phyloP scores from a whole-genome alignment of 768 basidiomycete species.

The Macrolepiota fuliginosa region DNA sequence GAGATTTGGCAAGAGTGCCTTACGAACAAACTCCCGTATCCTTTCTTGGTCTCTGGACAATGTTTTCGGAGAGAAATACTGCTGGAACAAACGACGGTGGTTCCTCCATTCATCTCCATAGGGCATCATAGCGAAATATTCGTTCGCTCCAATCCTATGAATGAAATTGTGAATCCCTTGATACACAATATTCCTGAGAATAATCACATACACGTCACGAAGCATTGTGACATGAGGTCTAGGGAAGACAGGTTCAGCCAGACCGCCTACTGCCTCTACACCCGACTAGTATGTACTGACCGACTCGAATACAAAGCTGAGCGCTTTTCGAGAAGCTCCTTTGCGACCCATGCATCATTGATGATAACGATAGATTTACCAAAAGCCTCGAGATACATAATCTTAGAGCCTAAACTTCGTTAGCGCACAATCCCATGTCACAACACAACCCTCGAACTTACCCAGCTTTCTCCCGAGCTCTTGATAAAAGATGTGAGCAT shows the following conservation, averaged over 20 bases:
- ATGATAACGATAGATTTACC: conserved; percentile 38
- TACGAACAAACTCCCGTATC: conserved; percentile 9
- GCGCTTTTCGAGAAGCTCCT: conserved; percentile 56
- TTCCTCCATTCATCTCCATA: conserved; percentile 25
- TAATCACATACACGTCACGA: conserved; percentile 7
- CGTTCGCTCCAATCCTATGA: background rate
- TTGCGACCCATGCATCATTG: conserved; percentile 40
- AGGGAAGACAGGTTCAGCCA: background rate
- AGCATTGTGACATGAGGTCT: conserved; percentile 3
- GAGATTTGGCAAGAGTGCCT: conserved; percentile 4
- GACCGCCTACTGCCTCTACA: too few species aligned
- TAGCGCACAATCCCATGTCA: background rate
- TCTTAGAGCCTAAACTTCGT: conserved; percentile 24
- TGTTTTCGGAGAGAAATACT: conserved; percentile 20
- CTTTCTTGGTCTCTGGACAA: conserved; percentile 5
- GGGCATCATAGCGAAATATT: conserved; percentile 13
- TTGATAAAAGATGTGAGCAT: conserved; percentile 9
- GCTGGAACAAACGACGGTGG: conserved; percentile 25
- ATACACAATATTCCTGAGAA: background rate
- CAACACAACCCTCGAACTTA: background rate
- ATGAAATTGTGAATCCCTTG: background rate
- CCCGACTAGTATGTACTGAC: background rate
- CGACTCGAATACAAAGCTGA: conserved; percentile 58
- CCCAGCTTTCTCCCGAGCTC: conserved; percentile 14
- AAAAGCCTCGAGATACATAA: conserved; percentile 52